A percentile compares a stretch with the other conserved stretches of the same genome.
phyloP scores from a whole-genome alignment of 129 eudicot genomes.

The Centella asiatica region DNA sequence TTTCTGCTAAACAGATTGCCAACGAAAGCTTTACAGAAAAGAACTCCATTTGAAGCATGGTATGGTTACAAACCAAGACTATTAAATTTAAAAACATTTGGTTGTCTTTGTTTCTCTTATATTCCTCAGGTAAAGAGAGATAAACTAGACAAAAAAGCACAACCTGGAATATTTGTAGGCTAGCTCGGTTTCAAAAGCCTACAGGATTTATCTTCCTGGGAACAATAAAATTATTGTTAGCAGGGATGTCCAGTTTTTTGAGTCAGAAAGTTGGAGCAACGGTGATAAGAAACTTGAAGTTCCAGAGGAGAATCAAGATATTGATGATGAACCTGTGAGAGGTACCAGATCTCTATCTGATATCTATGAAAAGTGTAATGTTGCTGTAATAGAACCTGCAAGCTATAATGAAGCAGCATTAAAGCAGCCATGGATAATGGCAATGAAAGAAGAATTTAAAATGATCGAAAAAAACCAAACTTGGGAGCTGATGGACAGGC shows the following conservation, averaged over 20 bases:
- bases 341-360: background rate
- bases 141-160: background rate
- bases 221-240: no score
- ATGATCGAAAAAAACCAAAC: background rate
- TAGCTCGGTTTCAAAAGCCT: no score
- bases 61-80: background rate
- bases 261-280: background rate
- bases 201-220: no score
- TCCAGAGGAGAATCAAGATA: background rate
- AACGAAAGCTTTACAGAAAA: background rate
- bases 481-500: background rate
- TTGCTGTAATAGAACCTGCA: background rate
- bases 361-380: background rate
- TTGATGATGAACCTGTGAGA: background rate
- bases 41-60: slow-evolving; percentile 1
- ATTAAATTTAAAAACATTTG: background rate
- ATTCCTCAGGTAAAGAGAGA: slow-evolving; percentile 8
- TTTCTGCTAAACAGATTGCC: background rate
- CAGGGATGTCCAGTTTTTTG: no score
- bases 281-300: background rate
- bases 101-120: no score
- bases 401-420: background rate
- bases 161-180: no score
- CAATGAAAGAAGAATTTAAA: background rate
- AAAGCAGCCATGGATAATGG: background rate